Conservation (phyloP, 2,329 filamentous ascomycete genomes). For the Talaromyces sp. region DNA sequence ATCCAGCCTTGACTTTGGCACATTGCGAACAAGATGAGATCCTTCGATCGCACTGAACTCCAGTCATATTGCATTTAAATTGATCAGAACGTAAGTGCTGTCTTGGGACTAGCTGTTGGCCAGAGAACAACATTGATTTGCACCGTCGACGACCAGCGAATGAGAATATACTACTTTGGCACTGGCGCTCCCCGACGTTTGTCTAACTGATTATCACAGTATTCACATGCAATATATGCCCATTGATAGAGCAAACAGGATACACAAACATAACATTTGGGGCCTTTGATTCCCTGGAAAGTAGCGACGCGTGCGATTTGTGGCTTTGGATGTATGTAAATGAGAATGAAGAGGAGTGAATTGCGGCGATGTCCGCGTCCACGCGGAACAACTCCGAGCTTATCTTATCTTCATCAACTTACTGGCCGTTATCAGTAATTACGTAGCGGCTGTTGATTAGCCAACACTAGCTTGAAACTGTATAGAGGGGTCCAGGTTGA, state of each 20-base stretch:
- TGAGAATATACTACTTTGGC: slow-evolving; percentile 26
- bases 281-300: neutral
- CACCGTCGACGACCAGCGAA: slow-evolving; percentile 26
- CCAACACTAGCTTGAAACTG: neutral
- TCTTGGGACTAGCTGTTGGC: no score
- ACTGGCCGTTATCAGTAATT: neutral
- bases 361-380: neutral
- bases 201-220: neutral
- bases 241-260: neutral
- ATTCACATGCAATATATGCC: neutral
- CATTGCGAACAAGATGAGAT: no score
- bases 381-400: neutral
- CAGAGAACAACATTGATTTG: slow-evolving; percentile 23
- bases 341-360: neutral
- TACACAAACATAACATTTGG: neutral
- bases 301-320: neutral
- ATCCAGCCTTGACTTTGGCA: no score
- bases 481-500: neutral
- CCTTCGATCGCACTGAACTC: no score
- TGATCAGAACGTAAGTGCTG: no score
- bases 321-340: neutral
- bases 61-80: no score
- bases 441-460: neutral
- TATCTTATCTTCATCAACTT: neutral
- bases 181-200: slow-evolving; percentile 17